These are phyloP conservation scores for Exserohilum turcica DNA, from an alignment of 2,329 filamentous ascomycete species.

Conservation along the genomic window DNA sequence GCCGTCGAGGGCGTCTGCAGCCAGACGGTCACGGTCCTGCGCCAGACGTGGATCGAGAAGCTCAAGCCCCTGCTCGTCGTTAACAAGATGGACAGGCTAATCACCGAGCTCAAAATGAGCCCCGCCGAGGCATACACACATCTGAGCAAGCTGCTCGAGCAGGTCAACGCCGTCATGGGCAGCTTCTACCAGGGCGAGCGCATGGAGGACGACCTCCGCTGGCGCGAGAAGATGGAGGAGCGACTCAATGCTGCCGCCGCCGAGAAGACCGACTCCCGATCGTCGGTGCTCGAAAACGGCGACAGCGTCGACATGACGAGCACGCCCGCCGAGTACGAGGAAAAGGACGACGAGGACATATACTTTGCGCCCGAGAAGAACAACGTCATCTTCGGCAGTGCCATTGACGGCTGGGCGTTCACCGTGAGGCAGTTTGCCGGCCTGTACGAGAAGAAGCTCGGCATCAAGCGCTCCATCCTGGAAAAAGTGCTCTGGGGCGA, in stretches of 20 bases:
- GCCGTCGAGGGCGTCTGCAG: conserved; percentile 98
- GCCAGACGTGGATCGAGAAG: conserved; percentile 95
- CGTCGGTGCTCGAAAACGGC: conserved; percentile 57
- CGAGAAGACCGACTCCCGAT: conserved; percentile 63
- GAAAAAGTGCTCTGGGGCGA: conserved; percentile 97
- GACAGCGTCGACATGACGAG: conserved; percentile 56
- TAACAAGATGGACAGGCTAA: conserved; percentile 95
- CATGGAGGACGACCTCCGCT: conserved; percentile 97
- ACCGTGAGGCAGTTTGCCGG: conserved; percentile 92
- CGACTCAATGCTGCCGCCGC: conserved; percentile 73
- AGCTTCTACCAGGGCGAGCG: conserved; percentile 97
- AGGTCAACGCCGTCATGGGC: conserved; percentile 95
- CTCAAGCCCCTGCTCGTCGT: conserved; percentile 92
- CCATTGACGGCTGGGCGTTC: conserved; percentile 98
- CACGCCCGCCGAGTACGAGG: conserved; percentile 71
- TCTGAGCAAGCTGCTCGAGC: conserved; percentile 85
- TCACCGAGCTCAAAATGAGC: conserved; percentile 94
- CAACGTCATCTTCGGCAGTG: conserved; percentile 98
- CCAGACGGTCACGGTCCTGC: conserved; percentile 94
- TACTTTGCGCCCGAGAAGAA: conserved; percentile 99
- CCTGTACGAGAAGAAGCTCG: conserved; percentile 94
- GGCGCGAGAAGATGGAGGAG: conserved; percentile 91
- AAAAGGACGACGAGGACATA: conserved; percentile 92
- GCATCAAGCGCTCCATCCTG: conserved; percentile 84
- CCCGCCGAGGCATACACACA: conserved; percentile 88